Conservation (phyloP, 106 monocot genomes). For the Dendrobium huoshanense region DNA sequence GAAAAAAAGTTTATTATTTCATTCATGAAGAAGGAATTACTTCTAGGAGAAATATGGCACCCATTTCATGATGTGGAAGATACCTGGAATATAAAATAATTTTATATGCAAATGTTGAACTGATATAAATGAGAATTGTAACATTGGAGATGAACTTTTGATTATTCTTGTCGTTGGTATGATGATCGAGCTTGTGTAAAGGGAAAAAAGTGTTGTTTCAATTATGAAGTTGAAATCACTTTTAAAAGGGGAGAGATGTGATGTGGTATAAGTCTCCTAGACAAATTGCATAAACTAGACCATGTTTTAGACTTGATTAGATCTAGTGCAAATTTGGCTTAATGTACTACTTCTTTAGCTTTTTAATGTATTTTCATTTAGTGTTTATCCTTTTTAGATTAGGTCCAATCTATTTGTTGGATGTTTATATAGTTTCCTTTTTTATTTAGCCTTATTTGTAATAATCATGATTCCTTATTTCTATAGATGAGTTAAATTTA, state of each 20-base stretch:
- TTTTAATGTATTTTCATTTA: too few relatives aligned
- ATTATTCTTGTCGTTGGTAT: not conserved
- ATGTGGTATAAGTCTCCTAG: not conserved
- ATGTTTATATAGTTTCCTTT: not conserved
- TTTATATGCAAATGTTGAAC: too few relatives aligned
- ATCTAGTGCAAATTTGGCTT: too few relatives aligned
- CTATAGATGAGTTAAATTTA: not conserved
- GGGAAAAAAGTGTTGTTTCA: not conserved
- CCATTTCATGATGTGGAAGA: too few relatives aligned
- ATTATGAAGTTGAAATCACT: not conserved
- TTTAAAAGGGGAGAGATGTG: not conserved
- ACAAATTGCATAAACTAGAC: not conserved
- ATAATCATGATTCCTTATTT: not conserved
- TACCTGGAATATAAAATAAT: too few relatives aligned
- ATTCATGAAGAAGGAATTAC: too few relatives aligned
- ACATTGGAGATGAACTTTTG: not conserved
- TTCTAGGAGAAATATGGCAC: too few relatives aligned
- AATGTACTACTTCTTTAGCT: too few relatives aligned
- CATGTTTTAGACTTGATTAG: not conserved
- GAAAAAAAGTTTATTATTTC: too few relatives aligned
- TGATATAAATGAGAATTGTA: too few relatives aligned
- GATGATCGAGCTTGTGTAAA: not conserved
- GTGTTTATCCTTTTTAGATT: too few relatives aligned
- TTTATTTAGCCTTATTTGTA: not conserved
- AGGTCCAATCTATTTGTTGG: not conserved